A percentile compares a stretch with the other conserved stretches of the same genome.
These are phyloP conservation scores for Sporothrix variecibatus DNA, from an alignment of 2,329 filamentous ascomycete genomes.

Conservation along the genomic window DNA sequence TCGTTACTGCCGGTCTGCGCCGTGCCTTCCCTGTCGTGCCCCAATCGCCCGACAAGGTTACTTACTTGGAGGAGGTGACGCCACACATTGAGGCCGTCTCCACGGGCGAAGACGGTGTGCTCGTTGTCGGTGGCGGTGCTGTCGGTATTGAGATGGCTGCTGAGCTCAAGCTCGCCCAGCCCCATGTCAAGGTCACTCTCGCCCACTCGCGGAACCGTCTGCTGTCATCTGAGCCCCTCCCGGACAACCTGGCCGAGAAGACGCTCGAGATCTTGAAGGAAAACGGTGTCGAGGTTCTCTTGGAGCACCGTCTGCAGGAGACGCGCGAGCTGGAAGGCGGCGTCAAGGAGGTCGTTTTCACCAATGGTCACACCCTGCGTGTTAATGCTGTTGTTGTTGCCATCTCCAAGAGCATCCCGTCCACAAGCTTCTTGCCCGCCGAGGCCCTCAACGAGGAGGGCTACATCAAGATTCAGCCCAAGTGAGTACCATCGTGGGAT, in stretches of 20 bases:
- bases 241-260: conserved; percentile 67
- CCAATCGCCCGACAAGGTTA: conserved; percentile 60
- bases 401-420: conserved; percentile 63
- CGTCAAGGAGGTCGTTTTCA: conserved; percentile 55
- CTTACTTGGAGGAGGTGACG: conserved; percentile 64
- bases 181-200: conserved; percentile 67
- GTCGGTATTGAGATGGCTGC: conserved; percentile 82
- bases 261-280: conserved; percentile 61
- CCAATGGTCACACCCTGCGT: conserved; percentile 59
- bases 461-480: conserved; percentile 63
- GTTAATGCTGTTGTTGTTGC: conserved; percentile 71
- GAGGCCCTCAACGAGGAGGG: conserved; percentile 63
- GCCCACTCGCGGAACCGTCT: conserved; percentile 72
- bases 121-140: conserved; percentile 76
- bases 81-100: conserved; percentile 59
- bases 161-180: conserved; percentile 70
- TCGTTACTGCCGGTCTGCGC: conserved; percentile 69
- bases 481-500: conserved; percentile 39
- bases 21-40: conserved; percentile 74
- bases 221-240: conserved; percentile 71
- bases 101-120: conserved; percentile 58
- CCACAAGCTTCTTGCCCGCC: conserved; percentile 62
- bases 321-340: conserved; percentile 48
- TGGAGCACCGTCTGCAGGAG: conserved; percentile 59
- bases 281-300: conserved; percentile 64